phyloP scores from a whole-genome alignment of 2,329 filamentous ascomycete species.

The Nigrospora sphaerica region DNA sequence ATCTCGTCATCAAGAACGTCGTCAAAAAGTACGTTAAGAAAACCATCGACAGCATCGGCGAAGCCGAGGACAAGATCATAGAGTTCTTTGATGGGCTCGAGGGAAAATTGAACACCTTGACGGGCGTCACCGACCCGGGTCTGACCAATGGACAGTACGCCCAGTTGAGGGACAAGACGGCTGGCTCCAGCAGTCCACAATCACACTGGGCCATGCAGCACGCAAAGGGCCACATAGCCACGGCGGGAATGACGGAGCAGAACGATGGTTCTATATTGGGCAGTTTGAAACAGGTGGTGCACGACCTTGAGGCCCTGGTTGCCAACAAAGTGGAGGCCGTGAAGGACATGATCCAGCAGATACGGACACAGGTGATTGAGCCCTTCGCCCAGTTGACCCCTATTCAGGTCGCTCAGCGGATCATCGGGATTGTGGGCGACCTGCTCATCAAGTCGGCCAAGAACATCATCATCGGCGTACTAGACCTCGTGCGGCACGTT shows the following conservation, averaged over 20 bases:
- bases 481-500: neutral
- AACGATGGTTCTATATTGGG: neutral
- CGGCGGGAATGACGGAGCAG: neutral
- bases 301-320: neutral
- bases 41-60: neutral
- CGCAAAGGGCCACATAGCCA: neutral
- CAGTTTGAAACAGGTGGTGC: neutral
- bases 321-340: neutral
- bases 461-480: neutral
- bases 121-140: neutral
- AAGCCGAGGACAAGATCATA: neutral
- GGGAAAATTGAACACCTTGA: neutral
- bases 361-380: neutral
- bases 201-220: neutral
- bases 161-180: neutral
- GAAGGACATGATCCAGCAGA: neutral
- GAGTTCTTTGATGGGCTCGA: neutral
- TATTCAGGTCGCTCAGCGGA: neutral
- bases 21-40: neutral
- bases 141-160: neutral
- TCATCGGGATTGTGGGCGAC: neutral
- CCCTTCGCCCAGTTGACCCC: neutral
- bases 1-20: neutral
- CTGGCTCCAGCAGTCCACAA: neutral
- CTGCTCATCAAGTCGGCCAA: neutral